Percentiles rank a stretch among this genome's conserved stretches.
These are phyloP conservation scores for Clathrus columnatus DNA, from an alignment of 768 basidiomycete species.

Conservation along the genomic window DNA sequence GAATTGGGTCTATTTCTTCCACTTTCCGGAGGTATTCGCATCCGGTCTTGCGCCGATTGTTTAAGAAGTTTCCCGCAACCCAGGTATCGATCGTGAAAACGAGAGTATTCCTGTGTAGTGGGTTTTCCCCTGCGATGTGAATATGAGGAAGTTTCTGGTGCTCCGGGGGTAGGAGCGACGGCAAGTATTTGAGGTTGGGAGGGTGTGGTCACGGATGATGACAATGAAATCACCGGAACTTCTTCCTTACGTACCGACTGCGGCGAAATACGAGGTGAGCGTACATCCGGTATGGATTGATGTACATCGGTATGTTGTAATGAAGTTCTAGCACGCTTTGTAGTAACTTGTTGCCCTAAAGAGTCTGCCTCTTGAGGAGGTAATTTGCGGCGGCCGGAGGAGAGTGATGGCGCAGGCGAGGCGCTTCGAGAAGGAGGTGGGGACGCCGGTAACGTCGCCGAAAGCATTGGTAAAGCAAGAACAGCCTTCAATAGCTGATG, in stretches of 20 bases:
- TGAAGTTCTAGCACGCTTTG: constrained; percentile 1
- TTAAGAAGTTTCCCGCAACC: constrained; percentile 65
- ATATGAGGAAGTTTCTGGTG: constrained; percentile 3
- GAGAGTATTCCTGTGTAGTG: constrained; percentile 40
- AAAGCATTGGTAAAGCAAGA: constrained; percentile 27
- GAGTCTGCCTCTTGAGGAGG: not conserved
- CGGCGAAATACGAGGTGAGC: not conserved
- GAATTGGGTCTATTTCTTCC: constrained; percentile 55
- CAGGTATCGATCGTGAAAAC: constrained; percentile 63
- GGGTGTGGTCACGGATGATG: constrained; percentile 22
- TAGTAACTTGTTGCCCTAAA: not conserved
- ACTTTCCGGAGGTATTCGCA: constrained; percentile 58
- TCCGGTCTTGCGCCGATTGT: constrained; percentile 74
- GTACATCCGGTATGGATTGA: not conserved
- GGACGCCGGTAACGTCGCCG: constrained; percentile 37
- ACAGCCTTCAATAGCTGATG: constrained; percentile 34
- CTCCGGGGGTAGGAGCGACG: constrained; percentile 45
- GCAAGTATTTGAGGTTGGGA: constrained; percentile 25
- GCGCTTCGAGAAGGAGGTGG: constrained; percentile 35
- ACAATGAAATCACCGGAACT: constrained; percentile 18
- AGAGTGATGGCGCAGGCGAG: constrained; percentile 27
- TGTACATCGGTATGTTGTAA: constrained; percentile 5
- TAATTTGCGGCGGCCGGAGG: constrained; percentile 15
- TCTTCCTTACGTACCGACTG: not conserved
- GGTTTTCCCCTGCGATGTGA: constrained; percentile 48